Evolutionary conservation across 192 early-diverging fungal species (phyloP), one percentile per base, ranked within the genome.

Genomic region (Backusella luteola): DNA sequence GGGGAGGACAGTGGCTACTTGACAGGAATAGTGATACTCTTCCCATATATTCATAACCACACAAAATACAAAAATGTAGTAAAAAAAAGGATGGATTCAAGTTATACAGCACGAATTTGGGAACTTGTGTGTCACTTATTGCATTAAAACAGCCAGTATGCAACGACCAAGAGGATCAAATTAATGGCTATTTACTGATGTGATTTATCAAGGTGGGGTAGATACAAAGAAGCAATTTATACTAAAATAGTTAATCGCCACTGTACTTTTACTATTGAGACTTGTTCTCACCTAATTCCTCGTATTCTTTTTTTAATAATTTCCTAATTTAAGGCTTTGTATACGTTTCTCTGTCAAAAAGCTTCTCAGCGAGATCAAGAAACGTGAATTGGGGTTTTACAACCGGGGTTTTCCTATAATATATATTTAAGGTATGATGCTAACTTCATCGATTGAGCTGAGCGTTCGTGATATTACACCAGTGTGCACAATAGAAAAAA

Each of bases 281-380:
- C 56, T 29, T 63, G 4, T 63, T 23, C 21, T 63, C 56, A 63
- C 56, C 56, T 14, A 29, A 63, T 63, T 63, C 56, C n/a, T 63
- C 23, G 14, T 26, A 12, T 63, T 63, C 56, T 63, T 63, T 53
- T 53, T 63, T 63, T 63, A 29, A 12, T 26, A 23, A 63, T 63
- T 14, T 63, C 56, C 56, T 29, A 29, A 8, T 63, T 29, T 29
- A 12, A 63, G 11, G 1, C 7, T 11, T 63, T 63, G 23, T 11
- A 63, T 63, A 63, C 23, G 11, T 63, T 63, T 63, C 56, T 63
- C 56, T 63, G 56, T 63, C 56, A 63, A 63, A 63, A 63, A 63
- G 9, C 11, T 63, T 63, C 56, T 63, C 56, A 63, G 4, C 4
- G 21, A 9, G 56, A 63, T 63, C 23, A 63, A 63, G 9, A 26